Base-by-base conservation (phyloP, 1,284 basidiomycete species). In the Naganishia liquefaciens region DNA sequence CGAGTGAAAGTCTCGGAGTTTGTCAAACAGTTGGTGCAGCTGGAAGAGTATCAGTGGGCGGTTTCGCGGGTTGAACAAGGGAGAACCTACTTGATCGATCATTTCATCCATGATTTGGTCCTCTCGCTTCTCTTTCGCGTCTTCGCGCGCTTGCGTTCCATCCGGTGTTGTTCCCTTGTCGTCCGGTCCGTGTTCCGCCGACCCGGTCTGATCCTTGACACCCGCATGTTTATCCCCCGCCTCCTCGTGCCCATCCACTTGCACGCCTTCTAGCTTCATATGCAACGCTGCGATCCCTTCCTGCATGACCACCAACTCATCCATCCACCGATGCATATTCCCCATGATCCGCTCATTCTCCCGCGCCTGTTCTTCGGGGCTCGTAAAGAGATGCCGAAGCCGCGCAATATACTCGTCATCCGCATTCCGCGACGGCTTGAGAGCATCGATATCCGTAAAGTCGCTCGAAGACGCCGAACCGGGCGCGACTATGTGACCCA, bases 1-100 rank as follows among this genome's bases (percentile, higher is more conserved):
- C 17, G 55, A 44, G 55, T 60, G 55, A 25, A 60, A 60, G 11
- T 60, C 44, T 25, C 50, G 55, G 15, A 60, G 55, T 50, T 60
- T 60, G 23, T 25, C 33, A 33, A 37, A 60, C 17, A 60, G 55
- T 4, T 49, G 28, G 55, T 60, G 55, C 11, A 60, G 47, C 55
- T 60, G 40, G 6, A 19, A 25, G 25, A 19, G 17, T 6, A n/a
- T 46, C 27, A 46, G 7, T 15, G 42, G 42, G 5, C n/a, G 7
- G 17, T 30, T 43, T 47, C 13, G 28, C 9, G 49, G 5, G 19
- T 47, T 3, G n/a, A 2, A 19, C 23, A 44, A 3, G 17, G 40
- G 44, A 21, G 25, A 13, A 49, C 42, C 17, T 27, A 60, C 55
- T 33, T 60, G 30, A 25, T 46, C 46, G 10, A 60, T 60, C 55